phyloP scores from a whole-genome alignment of 257 asterid species.

The Solanum rostratum region DNA sequence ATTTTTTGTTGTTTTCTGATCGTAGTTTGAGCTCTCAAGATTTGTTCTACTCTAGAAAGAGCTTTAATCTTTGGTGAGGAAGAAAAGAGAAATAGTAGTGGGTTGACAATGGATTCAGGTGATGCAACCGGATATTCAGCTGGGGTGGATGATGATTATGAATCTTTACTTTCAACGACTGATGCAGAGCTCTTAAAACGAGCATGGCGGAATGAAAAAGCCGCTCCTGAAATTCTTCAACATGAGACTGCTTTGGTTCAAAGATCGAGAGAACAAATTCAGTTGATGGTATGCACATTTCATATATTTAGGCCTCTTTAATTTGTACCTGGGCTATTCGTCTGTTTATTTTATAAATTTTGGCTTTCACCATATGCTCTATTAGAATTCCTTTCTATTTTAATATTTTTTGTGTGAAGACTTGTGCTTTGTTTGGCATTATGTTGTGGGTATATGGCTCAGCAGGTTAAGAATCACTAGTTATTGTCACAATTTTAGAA shows the following conservation, averaged over 20 bases:
- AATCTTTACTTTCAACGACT: conserved; percentile 54
- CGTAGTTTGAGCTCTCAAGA: background rate
- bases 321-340: background rate
- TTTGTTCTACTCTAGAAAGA: background rate
- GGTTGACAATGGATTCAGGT: conserved; percentile 41
- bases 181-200: conserved; percentile 73
- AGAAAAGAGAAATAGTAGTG: background rate
- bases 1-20: background rate
- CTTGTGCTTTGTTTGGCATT: background rate
- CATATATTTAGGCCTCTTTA: background rate
- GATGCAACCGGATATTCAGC: conserved; percentile 17
- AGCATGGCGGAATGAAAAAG: conserved; percentile 92
- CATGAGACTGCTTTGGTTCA: conserved; percentile 49
- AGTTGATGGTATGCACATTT: conserved; percentile 39
- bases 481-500: background rate
- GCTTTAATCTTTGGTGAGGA: background rate
- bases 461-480: background rate
- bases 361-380: background rate
- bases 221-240: conserved; percentile 81
- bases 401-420: background rate
- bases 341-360: background rate
- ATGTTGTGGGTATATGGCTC: background rate
- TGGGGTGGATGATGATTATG: conserved; percentile 51
- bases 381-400: background rate
- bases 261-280: conserved; percentile 63